Evolutionary conservation across 225 moss, liverwort and hornwort species (phyloP).

Genomic region (Bryoerythrophyllum caledonicum): DNA sequence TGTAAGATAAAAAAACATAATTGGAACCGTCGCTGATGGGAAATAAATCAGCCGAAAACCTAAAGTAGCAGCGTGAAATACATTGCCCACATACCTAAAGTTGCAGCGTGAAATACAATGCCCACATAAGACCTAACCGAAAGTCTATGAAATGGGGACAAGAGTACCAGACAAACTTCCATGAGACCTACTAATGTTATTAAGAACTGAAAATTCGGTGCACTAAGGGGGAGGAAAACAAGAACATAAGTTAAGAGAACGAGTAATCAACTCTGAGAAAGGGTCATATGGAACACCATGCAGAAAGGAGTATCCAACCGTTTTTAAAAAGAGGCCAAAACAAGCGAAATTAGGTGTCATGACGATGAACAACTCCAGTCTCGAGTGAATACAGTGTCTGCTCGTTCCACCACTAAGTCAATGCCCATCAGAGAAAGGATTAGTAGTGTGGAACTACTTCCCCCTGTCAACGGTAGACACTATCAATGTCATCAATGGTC

Average conservation of each 20-base stretch:
- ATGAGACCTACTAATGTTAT: background rate
- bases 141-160: no score
- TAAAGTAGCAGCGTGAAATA: background rate
- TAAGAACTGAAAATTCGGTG: background rate
- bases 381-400: no score
- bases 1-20: no score
- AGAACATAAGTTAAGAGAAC: background rate
- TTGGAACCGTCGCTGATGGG: background rate
- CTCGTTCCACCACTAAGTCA: no score
- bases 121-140: no score
- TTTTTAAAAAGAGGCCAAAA: background rate
- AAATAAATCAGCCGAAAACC: background rate
- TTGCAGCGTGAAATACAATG: background rate
- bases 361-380: no score
- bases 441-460: no score
- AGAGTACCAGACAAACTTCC: background rate
- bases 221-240: background rate
- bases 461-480: no score
- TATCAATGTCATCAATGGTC: background rate
- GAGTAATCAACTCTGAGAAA: background rate
- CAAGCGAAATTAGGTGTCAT: constrained; percentile 9
- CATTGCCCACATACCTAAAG: background rate
- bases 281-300: background rate
- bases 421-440: no score
- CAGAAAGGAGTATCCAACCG: constrained; percentile 17